A percentile compares a stretch with the other conserved stretches of the same genome.
phyloP scores from a whole-genome alignment of 139 green algal genomes.

The Chlamydomonas sphaeroides region DNA sequence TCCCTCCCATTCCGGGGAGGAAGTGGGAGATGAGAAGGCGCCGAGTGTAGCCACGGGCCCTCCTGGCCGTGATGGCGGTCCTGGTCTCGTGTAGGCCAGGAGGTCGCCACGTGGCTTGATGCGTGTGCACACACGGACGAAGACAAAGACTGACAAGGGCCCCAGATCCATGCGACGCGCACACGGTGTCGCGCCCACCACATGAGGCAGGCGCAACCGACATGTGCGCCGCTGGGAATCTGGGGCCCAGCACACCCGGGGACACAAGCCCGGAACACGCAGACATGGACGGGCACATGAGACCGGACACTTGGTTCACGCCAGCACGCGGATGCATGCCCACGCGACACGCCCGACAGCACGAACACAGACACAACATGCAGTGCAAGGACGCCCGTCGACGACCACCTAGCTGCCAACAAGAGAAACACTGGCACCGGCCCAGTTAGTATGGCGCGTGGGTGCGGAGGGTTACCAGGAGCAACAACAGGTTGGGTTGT shows the following conservation, averaged over 20 bases:
- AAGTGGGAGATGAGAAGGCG: constrained; percentile 21
- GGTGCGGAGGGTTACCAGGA: constrained; percentile 27
- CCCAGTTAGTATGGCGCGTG: constrained; percentile 34
- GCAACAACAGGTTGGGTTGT: constrained; percentile 42
- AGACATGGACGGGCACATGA: not conserved
- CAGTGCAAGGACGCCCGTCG: constrained; percentile 18
- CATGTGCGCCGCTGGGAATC: too few relatives aligned
- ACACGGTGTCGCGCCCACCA: too few relatives aligned
- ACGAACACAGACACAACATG: constrained; percentile 1
- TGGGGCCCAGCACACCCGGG: too few relatives aligned
- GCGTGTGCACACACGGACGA: constrained; percentile 23
- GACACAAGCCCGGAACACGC: not conserved
- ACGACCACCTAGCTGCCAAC: constrained; percentile 43
- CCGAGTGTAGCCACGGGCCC: constrained; percentile 43
- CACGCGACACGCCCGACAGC: constrained; percentile 20
- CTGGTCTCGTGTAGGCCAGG: constrained; percentile 33
- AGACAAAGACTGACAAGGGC: not conserved
- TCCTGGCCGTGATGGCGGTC: constrained; percentile 42
- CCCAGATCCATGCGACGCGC: constrained; percentile 19
- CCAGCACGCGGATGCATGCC: not conserved
- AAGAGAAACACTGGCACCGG: constrained; percentile 13
- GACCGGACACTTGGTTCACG: too few relatives aligned
- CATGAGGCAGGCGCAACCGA: too few relatives aligned
- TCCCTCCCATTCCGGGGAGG: constrained; percentile 11
- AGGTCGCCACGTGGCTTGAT: constrained; percentile 42